Evolutionary conservation across 768 basidiomycete species (phyloP).

Genomic region (Terana coerulea): DNA sequence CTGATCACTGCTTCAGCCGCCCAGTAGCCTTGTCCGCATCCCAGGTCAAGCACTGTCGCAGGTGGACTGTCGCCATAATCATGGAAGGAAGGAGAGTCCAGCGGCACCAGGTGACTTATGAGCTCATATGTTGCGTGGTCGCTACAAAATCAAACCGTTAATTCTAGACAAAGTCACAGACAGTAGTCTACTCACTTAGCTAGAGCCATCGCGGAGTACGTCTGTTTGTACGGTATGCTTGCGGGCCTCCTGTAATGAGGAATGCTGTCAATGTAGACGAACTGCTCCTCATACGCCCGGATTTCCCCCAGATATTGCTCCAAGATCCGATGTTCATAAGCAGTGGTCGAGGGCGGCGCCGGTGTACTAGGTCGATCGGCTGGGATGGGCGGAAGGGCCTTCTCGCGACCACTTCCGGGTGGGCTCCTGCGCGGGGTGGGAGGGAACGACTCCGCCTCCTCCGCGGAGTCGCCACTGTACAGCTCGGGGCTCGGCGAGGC

Average conservation of each 20-base stretch:
- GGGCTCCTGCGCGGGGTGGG: too few relatives aligned
- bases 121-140: slow-evolving; percentile 53
- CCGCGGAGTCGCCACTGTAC: neutral
- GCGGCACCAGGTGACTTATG: slow-evolving; percentile 49
- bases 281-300: neutral
- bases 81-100: slow-evolving; percentile 58
- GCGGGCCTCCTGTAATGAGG: neutral
- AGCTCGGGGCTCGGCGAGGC: neutral
- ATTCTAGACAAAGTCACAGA: neutral
- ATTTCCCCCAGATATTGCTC: neutral
- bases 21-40: slow-evolving; percentile 75
- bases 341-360: neutral
- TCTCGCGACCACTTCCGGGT: too few relatives aligned
- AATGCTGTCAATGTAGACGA: neutral
- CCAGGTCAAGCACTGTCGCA: slow-evolving; percentile 61
- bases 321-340: neutral
- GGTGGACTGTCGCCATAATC: slow-evolving; percentile 45
- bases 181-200: slow-evolving; percentile 41
- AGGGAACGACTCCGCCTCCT: neutral
- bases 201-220: slow-evolving; percentile 57
- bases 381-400: too few relatives aligned
- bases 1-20: slow-evolving; percentile 51
- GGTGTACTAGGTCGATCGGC: neutral
- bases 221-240: slow-evolving; percentile 54
- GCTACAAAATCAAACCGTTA: slow-evolving; percentile 32